A percentile compares a stretch with the other conserved stretches of the same genome.
Evolutionary conservation across 257 asterid species (phyloP).

Genomic region (Gentiana dahurica): DNA sequence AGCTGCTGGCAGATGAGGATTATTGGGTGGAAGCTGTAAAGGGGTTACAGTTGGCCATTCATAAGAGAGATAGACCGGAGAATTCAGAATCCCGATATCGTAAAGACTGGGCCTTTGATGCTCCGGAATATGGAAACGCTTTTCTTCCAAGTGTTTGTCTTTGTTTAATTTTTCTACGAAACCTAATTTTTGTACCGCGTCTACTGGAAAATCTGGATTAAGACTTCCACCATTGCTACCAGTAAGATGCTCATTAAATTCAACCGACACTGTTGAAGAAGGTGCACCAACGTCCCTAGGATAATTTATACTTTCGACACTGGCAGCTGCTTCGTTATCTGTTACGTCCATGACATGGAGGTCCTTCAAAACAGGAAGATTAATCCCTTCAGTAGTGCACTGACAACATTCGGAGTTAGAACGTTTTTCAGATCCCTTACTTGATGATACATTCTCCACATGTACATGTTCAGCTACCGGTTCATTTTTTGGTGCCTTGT

Average conservation of each 20-base stretch:
- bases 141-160: constrained; percentile 31
- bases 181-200: constrained; percentile 15
- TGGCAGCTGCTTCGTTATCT: constrained; percentile 21
- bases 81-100: constrained; percentile 49
- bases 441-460: constrained; percentile 24
- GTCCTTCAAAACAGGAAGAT: constrained; percentile 22
- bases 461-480: constrained; percentile 29
- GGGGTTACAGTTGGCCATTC: constrained; percentile 92
- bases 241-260: constrained; percentile 23
- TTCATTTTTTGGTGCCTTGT: constrained; percentile 28
- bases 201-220: constrained; percentile 20
- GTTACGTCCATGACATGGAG: constrained; percentile 17
- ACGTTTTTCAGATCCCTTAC: constrained; percentile 19
- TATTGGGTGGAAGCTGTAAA: constrained; percentile 39
- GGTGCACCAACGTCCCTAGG: constrained; percentile 24
- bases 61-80: constrained; percentile 63
- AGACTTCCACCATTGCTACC: constrained; percentile 9
- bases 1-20: constrained; percentile 73
- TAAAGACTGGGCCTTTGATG: constrained; percentile 41
- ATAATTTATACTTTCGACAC: constrained; percentile 19
- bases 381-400: constrained; percentile 10
- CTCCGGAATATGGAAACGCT: constrained; percentile 31
- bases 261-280: constrained; percentile 26
- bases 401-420: constrained; percentile 16
- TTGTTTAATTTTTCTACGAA: constrained; percentile 32